Base-by-base conservation (phyloP, 2,329 filamentous ascomycete species). In the Colletotrichum costaricense region DNA sequence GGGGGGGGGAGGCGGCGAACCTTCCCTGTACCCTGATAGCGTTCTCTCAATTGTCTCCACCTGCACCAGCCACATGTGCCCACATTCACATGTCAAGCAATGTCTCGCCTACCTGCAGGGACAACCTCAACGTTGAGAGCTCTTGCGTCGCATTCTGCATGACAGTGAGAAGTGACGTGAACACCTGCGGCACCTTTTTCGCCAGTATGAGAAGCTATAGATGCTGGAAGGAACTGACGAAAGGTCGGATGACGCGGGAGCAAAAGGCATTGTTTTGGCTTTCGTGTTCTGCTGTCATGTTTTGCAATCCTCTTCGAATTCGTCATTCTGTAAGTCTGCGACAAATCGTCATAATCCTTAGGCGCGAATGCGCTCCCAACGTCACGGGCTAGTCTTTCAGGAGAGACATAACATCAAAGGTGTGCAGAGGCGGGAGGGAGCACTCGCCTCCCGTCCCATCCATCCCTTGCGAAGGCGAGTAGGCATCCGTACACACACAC, bases 81-180 rank as follows among this genome's bases (percentile, higher is more conserved):
- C 70, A 73, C 52, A 65, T 73, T 73, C 70, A 73, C 70, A 73
- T 73, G 70, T 62, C 56, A 73, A 60, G 64, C 67, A 54, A 62
- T 67, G 63, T 67, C 57, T 67, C 63, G 63, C 56, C 42, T 26
- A 28, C 49, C 57, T 64, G 59, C 67, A 56, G 63, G 49, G 59
- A 46, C 49, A 14, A 55, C 30, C 70, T 70, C 67, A 65, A 70
- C 67, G 60, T 70, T 70, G 67, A 63, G 70, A 70, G 19, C 33
- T 35, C 24, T 46, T 33, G 35, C 46, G 22, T 19, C 26, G 14
- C 35, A 22, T 19, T 14, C 35, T 26, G 35, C 16, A 46, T 57
- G 67, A 59, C 59, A 63, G 12, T 63, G 67, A 63, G 19, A 49
- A 22, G 30, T 38, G 42, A 49, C 42, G 42, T 56, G 52, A 26